Percentiles rank a stretch among this genome's conserved stretches.
phyloP scores from a whole-genome alignment of 2,329 filamentous ascomycete genomes.

The Calonectria fujianensis region DNA sequence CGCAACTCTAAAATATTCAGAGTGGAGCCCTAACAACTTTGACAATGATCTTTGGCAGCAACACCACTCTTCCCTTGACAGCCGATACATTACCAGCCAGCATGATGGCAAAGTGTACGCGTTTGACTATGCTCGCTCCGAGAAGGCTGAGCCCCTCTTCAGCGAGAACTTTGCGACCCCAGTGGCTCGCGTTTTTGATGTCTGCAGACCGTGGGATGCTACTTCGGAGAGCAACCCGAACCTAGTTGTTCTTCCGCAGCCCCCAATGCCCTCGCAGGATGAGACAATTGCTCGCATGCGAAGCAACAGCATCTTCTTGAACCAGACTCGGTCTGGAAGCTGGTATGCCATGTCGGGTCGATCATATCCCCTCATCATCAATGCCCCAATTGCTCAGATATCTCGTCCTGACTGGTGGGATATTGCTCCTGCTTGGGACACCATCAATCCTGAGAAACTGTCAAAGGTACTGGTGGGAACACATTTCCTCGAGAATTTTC shows the following conservation, averaged over 20 bases:
- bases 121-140: constrained; percentile 79
- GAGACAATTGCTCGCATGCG: constrained; percentile 71
- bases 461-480: constrained; percentile 81
- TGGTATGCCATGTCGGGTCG: constrained; percentile 96
- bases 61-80: constrained; percentile 87
- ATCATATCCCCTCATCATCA: constrained; percentile 89
- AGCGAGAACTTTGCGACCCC: constrained; percentile 83
- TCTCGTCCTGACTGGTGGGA: constrained; percentile 70
- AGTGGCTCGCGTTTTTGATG: constrained; percentile 91
- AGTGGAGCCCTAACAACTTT: constrained; percentile 95
- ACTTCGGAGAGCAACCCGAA: constrained; percentile 79
- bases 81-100: constrained; percentile 90
- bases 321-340: constrained; percentile 88
- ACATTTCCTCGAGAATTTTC: constrained; percentile 74
- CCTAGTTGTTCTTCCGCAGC: constrained; percentile 90
- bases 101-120: constrained; percentile 90
- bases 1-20: constrained; percentile 92
- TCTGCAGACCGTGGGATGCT: constrained; percentile 84
- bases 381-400: constrained; percentile 72
- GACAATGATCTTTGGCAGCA: constrained; percentile 91
- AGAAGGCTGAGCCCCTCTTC: constrained; percentile 75
- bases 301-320: constrained; percentile 85
- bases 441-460: constrained; percentile 67
- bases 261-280: constrained; percentile 76
- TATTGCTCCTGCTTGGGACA: constrained; percentile 62